phyloP scores from a whole-genome alignment of 345 rosid genomes.

The Viola odorata region DNA sequence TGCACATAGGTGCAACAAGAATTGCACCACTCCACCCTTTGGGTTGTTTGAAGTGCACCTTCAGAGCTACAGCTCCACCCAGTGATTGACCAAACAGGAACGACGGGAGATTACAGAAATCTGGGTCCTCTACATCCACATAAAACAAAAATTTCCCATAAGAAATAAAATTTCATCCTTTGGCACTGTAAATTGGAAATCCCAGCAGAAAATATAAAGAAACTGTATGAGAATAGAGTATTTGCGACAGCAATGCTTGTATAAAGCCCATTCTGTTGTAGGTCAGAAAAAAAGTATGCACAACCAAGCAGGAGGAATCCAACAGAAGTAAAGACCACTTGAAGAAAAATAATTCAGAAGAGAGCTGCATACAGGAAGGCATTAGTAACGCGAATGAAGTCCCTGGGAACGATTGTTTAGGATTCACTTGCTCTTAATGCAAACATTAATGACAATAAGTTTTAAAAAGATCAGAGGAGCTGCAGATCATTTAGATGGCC shows the following conservation, averaged over 20 bases:
- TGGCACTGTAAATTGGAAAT: too few species aligned
- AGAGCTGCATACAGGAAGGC: too few species aligned
- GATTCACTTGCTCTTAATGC: background rate
- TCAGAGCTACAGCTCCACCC: slow-evolving; percentile 97
- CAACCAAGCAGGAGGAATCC: too few species aligned
- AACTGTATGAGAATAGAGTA: background rate
- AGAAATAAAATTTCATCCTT: background rate
- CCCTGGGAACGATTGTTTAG: background rate
- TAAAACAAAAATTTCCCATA: slow-evolving; percentile 11
- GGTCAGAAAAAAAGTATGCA: too few species aligned
- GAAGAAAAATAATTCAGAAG: too few species aligned
- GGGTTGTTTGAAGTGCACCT: slow-evolving; percentile 82
- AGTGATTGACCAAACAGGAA: slow-evolving; percentile 88
- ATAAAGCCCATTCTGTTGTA: background rate
- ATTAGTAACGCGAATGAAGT: too few species aligned
- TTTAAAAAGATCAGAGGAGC: background rate
- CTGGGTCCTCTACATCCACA: slow-evolving; percentile 50
- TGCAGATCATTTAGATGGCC: background rate
- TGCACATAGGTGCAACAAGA: slow-evolving; percentile 97
- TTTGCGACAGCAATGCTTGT: background rate
- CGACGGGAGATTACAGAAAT: slow-evolving; percentile 50
- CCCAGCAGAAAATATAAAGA: background rate
- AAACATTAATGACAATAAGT: background rate
- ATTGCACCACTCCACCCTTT: slow-evolving; percentile 80
- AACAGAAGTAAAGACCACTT: too few species aligned